Percentiles rank a stretch among this genome's conserved stretches.
These are phyloP conservation scores for Talinum fruticosum DNA, from an alignment of 148 eudicot genomes.

Conservation along the genomic window DNA sequence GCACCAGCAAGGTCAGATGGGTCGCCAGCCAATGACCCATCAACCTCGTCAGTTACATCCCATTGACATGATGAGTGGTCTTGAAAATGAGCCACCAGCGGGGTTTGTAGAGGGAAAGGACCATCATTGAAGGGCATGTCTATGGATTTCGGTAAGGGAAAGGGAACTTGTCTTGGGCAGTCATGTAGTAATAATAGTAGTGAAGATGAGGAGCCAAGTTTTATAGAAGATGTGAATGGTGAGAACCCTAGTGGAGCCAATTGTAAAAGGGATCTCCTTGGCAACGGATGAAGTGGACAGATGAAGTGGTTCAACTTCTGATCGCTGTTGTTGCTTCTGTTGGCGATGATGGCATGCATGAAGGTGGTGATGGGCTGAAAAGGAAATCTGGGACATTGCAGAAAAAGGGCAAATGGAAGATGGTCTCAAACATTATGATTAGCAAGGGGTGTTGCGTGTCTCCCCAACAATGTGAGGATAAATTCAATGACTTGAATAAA, in stretches of 20 bases:
- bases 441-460: constrained; percentile 50
- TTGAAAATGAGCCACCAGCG: constrained; percentile 35
- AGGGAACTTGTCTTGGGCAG: constrained; percentile 30
- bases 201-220: constrained; percentile 52
- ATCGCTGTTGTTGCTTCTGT: constrained; percentile 56
- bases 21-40: constrained; percentile 23
- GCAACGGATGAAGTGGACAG: constrained; percentile 84
- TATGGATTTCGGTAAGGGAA: constrained; percentile 46
- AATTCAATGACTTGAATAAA: constrained; percentile 77
- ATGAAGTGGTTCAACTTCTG: constrained; percentile 52
- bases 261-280: constrained; percentile 47
- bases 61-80: constrained; percentile 29
- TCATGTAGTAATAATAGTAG: constrained; percentile 32
- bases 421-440: constrained; percentile 58
- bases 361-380: constrained; percentile 36
- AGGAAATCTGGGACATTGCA: constrained; percentile 48
- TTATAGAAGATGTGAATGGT: constrained; percentile 34
- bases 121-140: constrained; percentile 30
- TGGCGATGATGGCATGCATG: constrained; percentile 56
- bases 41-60: constrained; percentile 29
- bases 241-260: constrained; percentile 26
- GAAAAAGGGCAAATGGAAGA: constrained; percentile 79
- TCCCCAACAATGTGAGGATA: constrained; percentile 80
- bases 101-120: constrained; percentile 36
- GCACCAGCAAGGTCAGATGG: constrained; percentile 34